Evolutionary conservation across 2,329 filamentous ascomycete species (phyloP).

Genomic region (Tolypocladium sp.): DNA sequence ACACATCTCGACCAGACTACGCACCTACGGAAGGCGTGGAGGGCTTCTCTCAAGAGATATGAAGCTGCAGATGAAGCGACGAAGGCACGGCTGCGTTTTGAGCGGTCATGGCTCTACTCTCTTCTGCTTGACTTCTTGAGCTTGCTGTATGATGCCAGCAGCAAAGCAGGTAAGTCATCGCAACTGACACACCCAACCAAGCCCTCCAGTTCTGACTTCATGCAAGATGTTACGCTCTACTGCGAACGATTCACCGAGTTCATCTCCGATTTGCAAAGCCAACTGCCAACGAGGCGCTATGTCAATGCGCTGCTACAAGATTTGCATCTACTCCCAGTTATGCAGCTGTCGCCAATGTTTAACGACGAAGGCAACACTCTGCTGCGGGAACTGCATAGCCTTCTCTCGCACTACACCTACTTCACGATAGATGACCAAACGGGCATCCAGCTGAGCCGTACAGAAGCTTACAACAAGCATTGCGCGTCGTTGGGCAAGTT

Average conservation of each 20-base stretch:
- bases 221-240: constrained; percentile 60
- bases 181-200: neutral
- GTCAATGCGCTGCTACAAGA: constrained; percentile 84
- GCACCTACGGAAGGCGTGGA: constrained; percentile 84
- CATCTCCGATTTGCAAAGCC: constrained; percentile 81
- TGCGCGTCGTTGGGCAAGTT: constrained; percentile 68
- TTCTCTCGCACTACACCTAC: constrained; percentile 79
- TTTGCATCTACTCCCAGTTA: constrained; percentile 69
- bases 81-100: constrained; percentile 77
- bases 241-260: constrained; percentile 93
- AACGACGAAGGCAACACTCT: constrained; percentile 65
- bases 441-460: constrained; percentile 62
- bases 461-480: constrained; percentile 71
- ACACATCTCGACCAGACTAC: constrained; percentile 60
- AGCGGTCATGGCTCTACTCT: constrained; percentile 87
- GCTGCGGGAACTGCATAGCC: constrained; percentile 67
- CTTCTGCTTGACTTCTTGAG: constrained; percentile 75
- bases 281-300: constrained; percentile 87
- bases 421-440: constrained; percentile 91
- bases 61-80: constrained; percentile 73
- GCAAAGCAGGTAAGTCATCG: constrained; percentile 31
- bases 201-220: constrained; percentile 7
- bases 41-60: constrained; percentile 75
- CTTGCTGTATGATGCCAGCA: constrained; percentile 52
- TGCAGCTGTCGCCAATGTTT: constrained; percentile 71